Evolutionary conservation across 495 filamentous ascomycete species (phyloP).

Genomic region (Penicillium atrosanguineum): DNA sequence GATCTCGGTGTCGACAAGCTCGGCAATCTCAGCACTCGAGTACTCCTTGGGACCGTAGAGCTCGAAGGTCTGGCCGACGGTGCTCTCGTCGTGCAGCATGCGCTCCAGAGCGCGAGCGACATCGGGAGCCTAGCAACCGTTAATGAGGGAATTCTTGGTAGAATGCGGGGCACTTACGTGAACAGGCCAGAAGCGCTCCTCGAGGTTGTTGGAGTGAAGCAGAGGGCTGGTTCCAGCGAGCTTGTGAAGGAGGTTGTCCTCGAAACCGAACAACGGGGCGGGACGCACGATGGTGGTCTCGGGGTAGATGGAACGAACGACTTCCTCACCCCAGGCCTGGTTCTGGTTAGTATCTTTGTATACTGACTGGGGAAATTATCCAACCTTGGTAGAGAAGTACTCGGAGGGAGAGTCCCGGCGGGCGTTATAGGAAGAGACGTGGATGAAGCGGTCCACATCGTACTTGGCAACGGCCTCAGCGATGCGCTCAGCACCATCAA

Average conservation of each 20-base stretch:
- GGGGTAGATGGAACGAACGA: constrained; percentile 87
- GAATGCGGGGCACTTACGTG: constrained; percentile 58
- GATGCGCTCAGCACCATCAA: constrained; percentile 93
- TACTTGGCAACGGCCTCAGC: constrained; percentile 96
- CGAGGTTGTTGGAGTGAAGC: constrained; percentile 88
- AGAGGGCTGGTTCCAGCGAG: constrained; percentile 76
- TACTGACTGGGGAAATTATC: constrained; percentile 3
- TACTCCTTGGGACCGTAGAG: constrained; percentile 94
- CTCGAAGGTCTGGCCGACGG: constrained; percentile 87
- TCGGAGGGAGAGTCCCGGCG: constrained; percentile 75
- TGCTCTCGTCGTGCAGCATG: constrained; percentile 88
- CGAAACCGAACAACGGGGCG: constrained; percentile 89
- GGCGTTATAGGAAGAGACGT: constrained; percentile 94
- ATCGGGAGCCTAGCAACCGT: constrained; percentile 65
- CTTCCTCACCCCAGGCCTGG: constrained; percentile 74
- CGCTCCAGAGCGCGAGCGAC: constrained; percentile 82
- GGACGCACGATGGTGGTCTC: constrained; percentile 98
- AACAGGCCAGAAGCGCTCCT: constrained; percentile 87
- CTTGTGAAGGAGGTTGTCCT: constrained; percentile 86
- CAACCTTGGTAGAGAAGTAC: constrained; percentile 86
- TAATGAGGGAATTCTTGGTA: not conserved
- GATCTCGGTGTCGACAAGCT: constrained; percentile 88
- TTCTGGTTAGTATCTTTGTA: constrained; percentile 16
- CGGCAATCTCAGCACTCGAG: constrained; percentile 79
- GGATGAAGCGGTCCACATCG: constrained; percentile 94